Evolutionary conservation across 257 asterid genomes (phyloP), one percentile per base, ranked within the genome.

Genomic region (Salvia rosmarinus): DNA sequence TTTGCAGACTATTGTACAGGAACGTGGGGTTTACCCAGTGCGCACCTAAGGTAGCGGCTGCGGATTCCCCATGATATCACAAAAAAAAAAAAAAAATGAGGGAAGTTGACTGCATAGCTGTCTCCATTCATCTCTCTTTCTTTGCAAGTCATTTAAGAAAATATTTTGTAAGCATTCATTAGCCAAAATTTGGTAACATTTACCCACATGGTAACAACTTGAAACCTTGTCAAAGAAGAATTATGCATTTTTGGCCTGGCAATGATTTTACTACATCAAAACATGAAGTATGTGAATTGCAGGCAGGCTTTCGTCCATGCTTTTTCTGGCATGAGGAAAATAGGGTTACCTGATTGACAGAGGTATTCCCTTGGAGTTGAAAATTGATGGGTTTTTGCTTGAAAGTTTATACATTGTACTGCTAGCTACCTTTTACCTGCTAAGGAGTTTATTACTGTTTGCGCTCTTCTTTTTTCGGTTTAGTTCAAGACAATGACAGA

Each of bases 401-500:
- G 71, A 30, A 75, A 16, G 2, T 46, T 68, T 50, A 23, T 70
- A 23, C 50, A 34, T 30, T 49, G 42, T 40, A 68, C 16, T 5
- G 23, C 68, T 19, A 62, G 50, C 47, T 70, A 21, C 40, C 67
- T 34, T 28, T 50, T 30, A n/a, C 60, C 23, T 67, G 54, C 55
- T 63, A 28, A 13, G 72, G 35, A 13, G 20, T 10, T 43, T 56
- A 37, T 46, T 55, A 14, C 44, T 20, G 19, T 52, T 44, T 44
- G 39, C 28, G 14, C 12, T 62, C 30, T 47, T 58, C n/a, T 34
- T 16, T 51, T 75, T 9, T 60, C 25, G 5, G 20, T 72, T 68
- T 66, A 60, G 46, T 42, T 68, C 55, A 34, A 32, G 60, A 61
- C 70, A 69, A 54, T 76, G 39, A 75, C 60, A 23, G 25, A 17